These are phyloP conservation scores for Mycena sanguinolenta DNA, from an alignment of 768 basidiomycete species.

Conservation along the genomic window DNA sequence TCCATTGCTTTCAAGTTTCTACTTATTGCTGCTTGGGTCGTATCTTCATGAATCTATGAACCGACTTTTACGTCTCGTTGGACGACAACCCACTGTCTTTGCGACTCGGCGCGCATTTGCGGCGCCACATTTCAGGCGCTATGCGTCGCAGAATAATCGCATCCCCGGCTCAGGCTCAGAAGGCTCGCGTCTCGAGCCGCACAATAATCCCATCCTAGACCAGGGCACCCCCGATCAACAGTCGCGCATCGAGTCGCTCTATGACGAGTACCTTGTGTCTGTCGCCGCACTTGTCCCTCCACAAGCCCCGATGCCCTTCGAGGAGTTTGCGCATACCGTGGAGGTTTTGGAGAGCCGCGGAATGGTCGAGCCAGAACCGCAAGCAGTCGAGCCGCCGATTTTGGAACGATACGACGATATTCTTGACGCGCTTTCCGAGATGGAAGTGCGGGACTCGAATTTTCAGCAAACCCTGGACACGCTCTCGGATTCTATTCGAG, in stretches of 20 bases:
- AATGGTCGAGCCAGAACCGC: background rate
- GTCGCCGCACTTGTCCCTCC: background rate
- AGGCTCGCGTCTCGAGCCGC: conserved; percentile 26
- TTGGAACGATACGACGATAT: conserved; percentile 23
- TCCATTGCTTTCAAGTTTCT: no score
- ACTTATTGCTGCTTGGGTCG: no score
- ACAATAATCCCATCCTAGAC: conserved; percentile 5
- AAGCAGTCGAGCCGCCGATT: background rate
- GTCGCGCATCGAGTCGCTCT: conserved; percentile 17
- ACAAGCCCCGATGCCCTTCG: conserved; percentile 22
- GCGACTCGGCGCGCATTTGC: conserved; percentile 13
- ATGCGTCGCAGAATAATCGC: conserved; percentile 15
- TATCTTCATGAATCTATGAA: conserved; percentile 29
- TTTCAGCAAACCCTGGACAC: conserved; percentile 9
- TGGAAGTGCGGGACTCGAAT: conserved; percentile 10
- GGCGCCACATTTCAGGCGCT: conserved; percentile 11
- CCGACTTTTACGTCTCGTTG: conserved; percentile 28
- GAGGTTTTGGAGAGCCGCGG: background rate
- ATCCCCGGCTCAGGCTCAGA: conserved; percentile 14
- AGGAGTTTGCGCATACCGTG: conserved; percentile 21
- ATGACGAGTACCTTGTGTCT: conserved; percentile 20
- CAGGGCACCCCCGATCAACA: background rate
- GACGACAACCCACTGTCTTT: conserved; percentile 24
- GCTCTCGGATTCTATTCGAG: background rate
- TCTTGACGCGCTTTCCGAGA: conserved; percentile 18